Evolutionary conservation across 2,329 filamentous ascomycete species (phyloP).

Genomic region (Phyllosticta citribraziliensis): DNA sequence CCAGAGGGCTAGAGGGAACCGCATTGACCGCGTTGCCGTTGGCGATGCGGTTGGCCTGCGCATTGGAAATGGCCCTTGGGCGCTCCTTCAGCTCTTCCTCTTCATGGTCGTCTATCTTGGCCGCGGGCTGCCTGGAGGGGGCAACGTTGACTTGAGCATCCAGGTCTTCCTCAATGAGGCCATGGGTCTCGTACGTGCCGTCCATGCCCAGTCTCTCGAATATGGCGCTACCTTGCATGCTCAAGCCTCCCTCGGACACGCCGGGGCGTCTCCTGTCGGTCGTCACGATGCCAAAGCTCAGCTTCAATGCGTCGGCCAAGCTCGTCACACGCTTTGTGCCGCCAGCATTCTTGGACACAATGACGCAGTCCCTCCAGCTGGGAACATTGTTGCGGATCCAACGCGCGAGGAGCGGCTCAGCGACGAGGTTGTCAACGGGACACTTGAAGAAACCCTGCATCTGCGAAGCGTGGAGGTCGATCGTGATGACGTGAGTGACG

Average conservation of each 20-base stretch:
- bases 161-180: conserved; percentile 20
- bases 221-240: conserved; percentile 60
- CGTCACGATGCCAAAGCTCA: conserved; percentile 95
- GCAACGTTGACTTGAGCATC: conserved; percentile 27
- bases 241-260: conserved; percentile 25
- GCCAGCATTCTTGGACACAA: conserved; percentile 96
- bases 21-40: conserved; percentile 4
- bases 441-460: conserved; percentile 99
- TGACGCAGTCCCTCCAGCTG: conserved; percentile 83
- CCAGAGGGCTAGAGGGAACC: conserved; percentile 9
- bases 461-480: conserved; percentile 85
- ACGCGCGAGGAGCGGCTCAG: conserved; percentile 86
- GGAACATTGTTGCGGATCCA: conserved; percentile 89
- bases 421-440: conserved; percentile 93
- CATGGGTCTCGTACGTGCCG: conserved; percentile 31
- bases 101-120: conserved; percentile 18
- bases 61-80: background rate
- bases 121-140: conserved; percentile 11
- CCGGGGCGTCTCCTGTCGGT: conserved; percentile 59
- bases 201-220: conserved; percentile 40
- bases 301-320: conserved; percentile 85
- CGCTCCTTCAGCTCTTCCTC: conserved; percentile 2
- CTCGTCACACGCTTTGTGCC: conserved; percentile 96
- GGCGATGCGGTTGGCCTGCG: background rate
- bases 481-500: conserved; percentile 93